Evolutionary conservation across 2,329 filamentous ascomycete species (phyloP).

Genomic region (Ascochyta pisi): DNA sequence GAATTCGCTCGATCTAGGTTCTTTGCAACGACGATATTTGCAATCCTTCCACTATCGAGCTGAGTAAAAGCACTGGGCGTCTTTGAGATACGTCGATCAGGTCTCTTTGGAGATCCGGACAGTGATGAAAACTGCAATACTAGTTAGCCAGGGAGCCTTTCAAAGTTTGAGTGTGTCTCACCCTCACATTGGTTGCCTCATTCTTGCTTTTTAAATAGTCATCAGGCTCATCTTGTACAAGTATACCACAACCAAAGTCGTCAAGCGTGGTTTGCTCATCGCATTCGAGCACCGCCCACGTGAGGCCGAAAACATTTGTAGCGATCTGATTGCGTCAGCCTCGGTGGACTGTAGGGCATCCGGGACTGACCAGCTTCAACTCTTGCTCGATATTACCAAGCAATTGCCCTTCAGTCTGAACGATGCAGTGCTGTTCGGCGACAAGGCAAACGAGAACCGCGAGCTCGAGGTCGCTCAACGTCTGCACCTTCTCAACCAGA

Average conservation of each 20-base stretch:
- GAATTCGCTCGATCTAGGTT: conserved; percentile 77
- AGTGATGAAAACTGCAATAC: conserved; percentile 22
- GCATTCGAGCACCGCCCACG: conserved; percentile 75
- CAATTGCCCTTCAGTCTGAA: conserved; percentile 71
- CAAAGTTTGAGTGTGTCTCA: too few relatives aligned
- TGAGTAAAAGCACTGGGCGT: conserved; percentile 39
- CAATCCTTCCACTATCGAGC: conserved; percentile 65
- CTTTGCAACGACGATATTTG: conserved; percentile 82
- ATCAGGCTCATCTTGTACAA: conserved; percentile 52
- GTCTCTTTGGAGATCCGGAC: conserved; percentile 26
- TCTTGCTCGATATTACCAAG: conserved; percentile 76
- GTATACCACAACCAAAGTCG: conserved; percentile 76
- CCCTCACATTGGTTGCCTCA: conserved; percentile 2
- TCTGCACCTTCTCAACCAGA: conserved; percentile 70
- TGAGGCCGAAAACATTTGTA: conserved; percentile 74
- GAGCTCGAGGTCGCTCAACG: conserved; percentile 85
- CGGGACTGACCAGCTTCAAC: conserved; percentile 66
- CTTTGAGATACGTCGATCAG: conserved; percentile 41
- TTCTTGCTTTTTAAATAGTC: conserved; percentile 30
- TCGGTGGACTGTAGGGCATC: neutral
- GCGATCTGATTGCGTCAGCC: conserved; percentile 63
- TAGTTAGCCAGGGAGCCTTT: conserved; percentile 12
- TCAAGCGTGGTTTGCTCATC: conserved; percentile 76
- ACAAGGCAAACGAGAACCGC: conserved; percentile 83
- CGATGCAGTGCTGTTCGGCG: conserved; percentile 84